A percentile compares a stretch with the other conserved stretches of the same genome.
These are phyloP conservation scores for Lachnellula arida DNA, from an alignment of 2,329 filamentous ascomycete species.

Conservation along the genomic window DNA sequence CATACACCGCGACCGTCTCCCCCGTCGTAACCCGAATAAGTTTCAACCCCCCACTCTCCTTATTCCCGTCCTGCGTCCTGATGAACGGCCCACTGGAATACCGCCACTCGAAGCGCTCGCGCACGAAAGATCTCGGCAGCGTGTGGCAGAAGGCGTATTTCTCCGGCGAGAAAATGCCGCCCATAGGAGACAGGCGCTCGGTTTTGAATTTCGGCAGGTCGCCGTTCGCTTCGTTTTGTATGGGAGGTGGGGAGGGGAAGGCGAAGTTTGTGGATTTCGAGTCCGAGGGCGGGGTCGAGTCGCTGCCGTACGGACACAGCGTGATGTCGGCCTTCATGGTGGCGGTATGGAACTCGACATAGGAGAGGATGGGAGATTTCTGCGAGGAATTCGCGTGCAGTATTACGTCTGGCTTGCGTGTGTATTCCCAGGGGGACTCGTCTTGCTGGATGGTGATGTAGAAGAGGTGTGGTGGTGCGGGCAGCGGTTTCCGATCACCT, in stretches of 20 bases:
- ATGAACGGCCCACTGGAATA: constrained; percentile 14
- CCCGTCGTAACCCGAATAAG: constrained; percentile 21
- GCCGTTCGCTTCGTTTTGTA: background rate
- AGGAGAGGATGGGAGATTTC: constrained; percentile 19
- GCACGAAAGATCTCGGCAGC: constrained; percentile 10
- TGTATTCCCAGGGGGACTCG: constrained; percentile 8
- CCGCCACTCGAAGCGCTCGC: constrained; percentile 27
- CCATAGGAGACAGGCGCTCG: constrained; percentile 17
- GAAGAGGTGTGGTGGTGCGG: constrained; percentile 24
- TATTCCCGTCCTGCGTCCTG: constrained; percentile 10
- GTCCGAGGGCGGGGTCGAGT: constrained; percentile 8
- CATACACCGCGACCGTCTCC: constrained; percentile 27
- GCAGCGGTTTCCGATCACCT: constrained; percentile 20
- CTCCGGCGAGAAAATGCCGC: constrained; percentile 21
- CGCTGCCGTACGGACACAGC: constrained; percentile 17
- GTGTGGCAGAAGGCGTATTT: constrained; percentile 25
- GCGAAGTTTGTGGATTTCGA: constrained; percentile 8
- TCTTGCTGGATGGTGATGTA: constrained; percentile 24
- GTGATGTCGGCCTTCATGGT: constrained; percentile 25
- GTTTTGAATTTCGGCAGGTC: constrained; percentile 14
- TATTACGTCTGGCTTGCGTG: constrained; percentile 21
- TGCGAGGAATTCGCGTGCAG: constrained; percentile 23
- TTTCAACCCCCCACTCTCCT: constrained; percentile 22
- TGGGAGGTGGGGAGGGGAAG: background rate
- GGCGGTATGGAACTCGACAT: constrained; percentile 23